These are phyloP conservation scores for Didymella keratinophila DNA, from an alignment of 2,329 filamentous ascomycete species.

Conservation along the genomic window DNA sequence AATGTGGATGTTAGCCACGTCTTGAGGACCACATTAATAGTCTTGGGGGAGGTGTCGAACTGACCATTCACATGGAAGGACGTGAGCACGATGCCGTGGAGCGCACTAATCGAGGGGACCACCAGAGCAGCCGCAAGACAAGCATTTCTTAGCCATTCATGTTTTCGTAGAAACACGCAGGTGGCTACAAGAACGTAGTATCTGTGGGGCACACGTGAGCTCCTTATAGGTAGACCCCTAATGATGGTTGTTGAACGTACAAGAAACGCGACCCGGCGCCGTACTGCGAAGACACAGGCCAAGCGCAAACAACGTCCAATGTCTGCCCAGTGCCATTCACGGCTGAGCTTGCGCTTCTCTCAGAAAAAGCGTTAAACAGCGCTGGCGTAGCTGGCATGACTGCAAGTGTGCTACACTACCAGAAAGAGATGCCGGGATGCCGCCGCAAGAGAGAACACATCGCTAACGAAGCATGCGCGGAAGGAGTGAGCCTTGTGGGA, in stretches of 20 bases:
- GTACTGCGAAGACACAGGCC: slow-evolving; percentile 66
- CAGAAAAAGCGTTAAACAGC: slow-evolving; percentile 23
- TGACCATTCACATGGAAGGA: slow-evolving; percentile 66
- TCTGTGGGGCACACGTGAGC: slow-evolving; percentile 52
- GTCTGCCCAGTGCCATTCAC: slow-evolving; percentile 29
- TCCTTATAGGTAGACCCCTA: slow-evolving; percentile 15
- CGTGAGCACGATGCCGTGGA: slow-evolving; percentile 70
- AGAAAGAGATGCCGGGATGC: slow-evolving; percentile 14
- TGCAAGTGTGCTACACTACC: slow-evolving; percentile 41
- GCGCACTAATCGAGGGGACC: slow-evolving; percentile 70
- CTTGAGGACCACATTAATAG: background rate
- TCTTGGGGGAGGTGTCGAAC: slow-evolving; percentile 32
- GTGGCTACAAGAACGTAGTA: slow-evolving; percentile 69
- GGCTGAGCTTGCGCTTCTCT: slow-evolving; percentile 20
- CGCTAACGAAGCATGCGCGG: slow-evolving; percentile 7
- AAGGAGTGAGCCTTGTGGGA: slow-evolving; percentile 18
- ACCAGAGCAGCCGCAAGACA: slow-evolving; percentile 66
- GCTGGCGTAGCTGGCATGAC: slow-evolving; percentile 45
- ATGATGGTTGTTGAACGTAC: slow-evolving; percentile 39
- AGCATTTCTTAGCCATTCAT: slow-evolving; percentile 68
- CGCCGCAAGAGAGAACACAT: slow-evolving; percentile 16
- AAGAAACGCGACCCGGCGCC: slow-evolving; percentile 62
- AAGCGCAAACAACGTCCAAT: slow-evolving; percentile 63
- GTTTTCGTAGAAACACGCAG: slow-evolving; percentile 68
- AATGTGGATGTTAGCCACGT: slow-evolving; percentile 18